Evolutionary conservation across 495 filamentous ascomycete species (phyloP), one percentile per base, ranked within the genome.

Genomic region (Penicillium parvum): DNA sequence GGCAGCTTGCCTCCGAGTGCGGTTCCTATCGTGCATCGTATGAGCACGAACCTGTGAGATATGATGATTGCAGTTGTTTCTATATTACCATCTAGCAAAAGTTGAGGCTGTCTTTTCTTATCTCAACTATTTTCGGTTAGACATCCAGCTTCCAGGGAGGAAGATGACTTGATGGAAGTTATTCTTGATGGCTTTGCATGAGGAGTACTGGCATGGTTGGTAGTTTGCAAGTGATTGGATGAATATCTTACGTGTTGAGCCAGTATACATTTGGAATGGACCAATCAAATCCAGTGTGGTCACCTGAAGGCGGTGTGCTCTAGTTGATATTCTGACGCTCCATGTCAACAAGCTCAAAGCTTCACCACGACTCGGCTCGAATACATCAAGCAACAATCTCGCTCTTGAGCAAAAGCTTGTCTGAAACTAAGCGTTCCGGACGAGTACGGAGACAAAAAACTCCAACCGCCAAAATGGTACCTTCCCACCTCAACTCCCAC

Each of bases 1-100:
- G 92, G 91, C 26, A 85, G 77, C 46, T 73, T 95, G 49, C 86
- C 90, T 21, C 88, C 91, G 2, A 90, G 84, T 47, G 88, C 88
- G 9, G 89, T 96, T 12, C 65, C 70, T 1, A 68, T 73, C 48
- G 70, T 73, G 12, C 70, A 73, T 47, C 68, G 70, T 26, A 73
- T 73, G 66, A 70, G 65, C 45, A 72, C 68, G 39, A 73, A 71
- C 46, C 32, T 68, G 50, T 72, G 54, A 60, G 30, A 27, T 29
- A 43, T 18, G 30, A 37, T n/a, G n/a, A 44, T 35, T 37, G 6
- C n/a, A n/a, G n/a, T 9, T 44, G 7, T 28, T 16, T 28, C 5
- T 29, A 17, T 19, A n/a, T 16, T 32, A 34, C 14, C 29, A 32
- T 42, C 20, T 20, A 33, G 40, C 20, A 44, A 45, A 32, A 39